phyloP scores from a whole-genome alignment of 352 stramenopile species.

The Phytophthora agathidicida region DNA sequence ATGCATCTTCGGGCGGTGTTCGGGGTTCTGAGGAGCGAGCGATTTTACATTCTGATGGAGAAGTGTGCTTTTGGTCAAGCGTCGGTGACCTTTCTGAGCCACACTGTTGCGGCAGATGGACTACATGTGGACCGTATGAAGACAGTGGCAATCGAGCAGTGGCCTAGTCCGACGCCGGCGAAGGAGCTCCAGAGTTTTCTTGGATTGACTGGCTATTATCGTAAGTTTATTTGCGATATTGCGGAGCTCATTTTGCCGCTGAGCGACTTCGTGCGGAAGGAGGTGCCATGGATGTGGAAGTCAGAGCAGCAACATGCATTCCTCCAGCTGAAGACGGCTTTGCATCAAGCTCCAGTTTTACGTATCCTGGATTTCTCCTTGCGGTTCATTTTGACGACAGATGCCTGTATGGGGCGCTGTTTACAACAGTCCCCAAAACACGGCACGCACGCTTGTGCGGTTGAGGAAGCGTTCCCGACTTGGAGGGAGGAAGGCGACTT shows the following conservation, averaged over 20 bases:
- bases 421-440: too few relatives aligned
- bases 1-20: conserved; percentile 29
- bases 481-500: too few relatives aligned
- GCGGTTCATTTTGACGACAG: neutral
- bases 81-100: conserved; percentile 29
- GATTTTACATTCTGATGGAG: conserved; percentile 14
- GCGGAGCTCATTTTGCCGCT: neutral
- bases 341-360: conserved; percentile 30
- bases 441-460: too few relatives aligned
- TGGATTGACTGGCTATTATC: neutral
- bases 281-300: neutral
- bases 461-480: too few relatives aligned
- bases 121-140: conserved; percentile 27
- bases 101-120: conserved; percentile 23
- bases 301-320: conserved; percentile 23
- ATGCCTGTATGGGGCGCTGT: too few relatives aligned
- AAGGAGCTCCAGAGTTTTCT: neutral
- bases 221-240: neutral
- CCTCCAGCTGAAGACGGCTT: conserved; percentile 22
- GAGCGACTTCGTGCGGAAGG: neutral
- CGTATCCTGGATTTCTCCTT: neutral
- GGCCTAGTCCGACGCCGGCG: neutral
- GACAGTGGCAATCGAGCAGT: conserved; percentile 27
- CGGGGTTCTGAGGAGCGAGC: conserved; percentile 20
- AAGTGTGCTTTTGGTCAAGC: conserved; percentile 31